A percentile compares a stretch with the other conserved stretches of the same genome.
phyloP scores from a whole-genome alignment of 305 asterid genomes.

The Rubia peregrina region DNA sequence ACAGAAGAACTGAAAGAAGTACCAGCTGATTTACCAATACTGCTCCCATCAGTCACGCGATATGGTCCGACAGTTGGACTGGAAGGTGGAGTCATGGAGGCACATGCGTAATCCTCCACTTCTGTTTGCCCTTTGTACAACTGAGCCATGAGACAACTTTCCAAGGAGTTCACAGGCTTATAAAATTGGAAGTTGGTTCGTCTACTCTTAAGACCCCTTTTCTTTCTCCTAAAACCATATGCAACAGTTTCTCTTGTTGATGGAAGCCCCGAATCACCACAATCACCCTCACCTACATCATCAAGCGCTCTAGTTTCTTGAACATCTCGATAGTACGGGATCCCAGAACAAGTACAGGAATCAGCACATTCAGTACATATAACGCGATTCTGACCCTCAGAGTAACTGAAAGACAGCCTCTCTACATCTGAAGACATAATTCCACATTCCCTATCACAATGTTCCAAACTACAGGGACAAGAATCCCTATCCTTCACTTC shows the following conservation, averaged over 20 bases:
- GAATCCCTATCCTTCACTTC: constrained; percentile 26
- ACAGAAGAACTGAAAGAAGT: constrained; percentile 26
- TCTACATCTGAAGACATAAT: constrained; percentile 25
- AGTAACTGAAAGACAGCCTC: constrained; percentile 22
- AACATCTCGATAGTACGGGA: constrained; percentile 20
- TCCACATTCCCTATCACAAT: constrained; percentile 23
- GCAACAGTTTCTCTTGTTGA: constrained; percentile 37
- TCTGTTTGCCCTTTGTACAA: constrained; percentile 41
- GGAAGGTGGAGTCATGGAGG: constrained; percentile 24
- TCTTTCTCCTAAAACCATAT: constrained; percentile 38
- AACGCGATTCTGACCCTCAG: constrained; percentile 19
- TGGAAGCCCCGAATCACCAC: constrained; percentile 27
- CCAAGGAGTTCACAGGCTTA: constrained; percentile 59
- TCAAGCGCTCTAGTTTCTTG: constrained; percentile 23
- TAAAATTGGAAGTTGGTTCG: constrained; percentile 27
- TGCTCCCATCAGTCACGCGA: constrained; percentile 52
- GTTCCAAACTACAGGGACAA: constrained; percentile 19
- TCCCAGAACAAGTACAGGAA: constrained; percentile 11
- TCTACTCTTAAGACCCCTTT: constrained; percentile 46
- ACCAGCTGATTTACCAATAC: constrained; percentile 31
- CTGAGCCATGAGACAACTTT: constrained; percentile 87
- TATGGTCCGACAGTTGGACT: constrained; percentile 42
- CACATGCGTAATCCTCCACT: constrained; percentile 37
- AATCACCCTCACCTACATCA: constrained; percentile 24
- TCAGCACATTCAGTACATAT: constrained; percentile 8